phyloP scores from a whole-genome alignment of 225 moss, liverwort and hornwort genomes.

The Neckera pumila region DNA sequence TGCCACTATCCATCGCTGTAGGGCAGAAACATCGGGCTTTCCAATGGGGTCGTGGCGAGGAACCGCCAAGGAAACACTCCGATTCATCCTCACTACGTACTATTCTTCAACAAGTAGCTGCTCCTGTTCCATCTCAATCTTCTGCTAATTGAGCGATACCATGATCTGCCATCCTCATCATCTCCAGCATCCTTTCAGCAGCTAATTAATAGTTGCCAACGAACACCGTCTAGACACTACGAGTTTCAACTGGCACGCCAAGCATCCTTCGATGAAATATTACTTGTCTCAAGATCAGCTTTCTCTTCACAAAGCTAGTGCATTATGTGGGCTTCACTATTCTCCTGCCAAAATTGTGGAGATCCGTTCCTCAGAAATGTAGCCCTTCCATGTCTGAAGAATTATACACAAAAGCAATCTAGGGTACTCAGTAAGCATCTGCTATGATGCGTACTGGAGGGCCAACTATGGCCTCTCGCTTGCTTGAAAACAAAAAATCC shows the following conservation, averaged over 20 bases:
- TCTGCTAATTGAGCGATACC: slow-evolving; percentile 1
- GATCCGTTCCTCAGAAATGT: not conserved
- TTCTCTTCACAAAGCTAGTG: not conserved
- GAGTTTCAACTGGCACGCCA: not conserved
- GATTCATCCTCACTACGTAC: slow-evolving; percentile 60
- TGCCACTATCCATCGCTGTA: slow-evolving; percentile 88
- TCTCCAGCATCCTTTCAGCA: not conserved
- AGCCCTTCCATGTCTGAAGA: not conserved
- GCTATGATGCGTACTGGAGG: not conserved
- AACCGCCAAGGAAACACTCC: slow-evolving; percentile 47
- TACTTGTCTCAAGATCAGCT: not conserved
- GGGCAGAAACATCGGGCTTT: slow-evolving; percentile 59
- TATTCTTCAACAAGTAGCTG: slow-evolving; percentile 12
- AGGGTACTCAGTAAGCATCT: not conserved
- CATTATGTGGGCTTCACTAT: not conserved
- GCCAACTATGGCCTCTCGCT: not conserved
- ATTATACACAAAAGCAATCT: not conserved
- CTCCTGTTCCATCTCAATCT: slow-evolving; percentile 23
- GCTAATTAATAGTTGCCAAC: not conserved
- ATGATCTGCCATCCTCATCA: slow-evolving; percentile 3
- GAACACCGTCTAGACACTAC: not conserved
- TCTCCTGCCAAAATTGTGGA: slow-evolving; percentile 7
- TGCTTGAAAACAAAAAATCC: not conserved
- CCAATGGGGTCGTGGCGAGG: slow-evolving; percentile 55
- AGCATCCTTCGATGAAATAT: not conserved